Evolutionary conservation across 805 yeast genomes (phyloP).

Genomic region (Vanderwaltozyma polyspora): DNA sequence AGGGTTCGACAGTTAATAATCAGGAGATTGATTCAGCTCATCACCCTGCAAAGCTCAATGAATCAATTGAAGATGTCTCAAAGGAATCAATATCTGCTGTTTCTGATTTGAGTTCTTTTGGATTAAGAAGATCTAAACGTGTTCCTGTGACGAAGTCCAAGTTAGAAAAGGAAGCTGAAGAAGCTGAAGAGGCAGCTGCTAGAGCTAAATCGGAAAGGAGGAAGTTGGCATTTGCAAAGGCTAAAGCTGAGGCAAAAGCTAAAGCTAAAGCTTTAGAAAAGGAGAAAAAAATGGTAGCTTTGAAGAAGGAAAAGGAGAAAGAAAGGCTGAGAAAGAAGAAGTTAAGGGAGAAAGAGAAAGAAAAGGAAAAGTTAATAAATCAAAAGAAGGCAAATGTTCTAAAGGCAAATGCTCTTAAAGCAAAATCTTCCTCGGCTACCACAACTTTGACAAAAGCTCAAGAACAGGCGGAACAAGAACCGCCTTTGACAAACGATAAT

Average conservation of each 20-base stretch:
- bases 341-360: conserved; percentile 1
- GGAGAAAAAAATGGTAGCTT: neutral
- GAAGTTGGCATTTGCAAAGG: neutral
- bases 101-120: neutral
- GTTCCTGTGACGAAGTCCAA: conserved; percentile 12
- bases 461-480: neutral
- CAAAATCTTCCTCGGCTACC: too few relatives aligned
- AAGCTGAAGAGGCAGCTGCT: neutral
- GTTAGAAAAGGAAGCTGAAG: conserved; percentile 1
- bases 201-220: conserved; percentile 1
- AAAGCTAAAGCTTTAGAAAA: conserved; percentile 1
- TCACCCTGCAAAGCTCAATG: too few relatives aligned
- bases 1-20: too few relatives aligned
- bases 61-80: too few relatives aligned
- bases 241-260: conserved; percentile 1
- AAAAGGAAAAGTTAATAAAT: neutral
- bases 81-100: too few relatives aligned
- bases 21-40: too few relatives aligned
- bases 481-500: conserved; percentile 3
- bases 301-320: conserved; percentile 2
- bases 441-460: neutral
- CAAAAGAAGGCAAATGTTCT: neutral
- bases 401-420: neutral
- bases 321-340: conserved; percentile 1
- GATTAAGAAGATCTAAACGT: conserved; percentile 20